Evolutionary conservation across 139 green algal genomes (phyloP), one percentile per base, ranked within the genome.

Genomic region (Chlorella sp.): DNA sequence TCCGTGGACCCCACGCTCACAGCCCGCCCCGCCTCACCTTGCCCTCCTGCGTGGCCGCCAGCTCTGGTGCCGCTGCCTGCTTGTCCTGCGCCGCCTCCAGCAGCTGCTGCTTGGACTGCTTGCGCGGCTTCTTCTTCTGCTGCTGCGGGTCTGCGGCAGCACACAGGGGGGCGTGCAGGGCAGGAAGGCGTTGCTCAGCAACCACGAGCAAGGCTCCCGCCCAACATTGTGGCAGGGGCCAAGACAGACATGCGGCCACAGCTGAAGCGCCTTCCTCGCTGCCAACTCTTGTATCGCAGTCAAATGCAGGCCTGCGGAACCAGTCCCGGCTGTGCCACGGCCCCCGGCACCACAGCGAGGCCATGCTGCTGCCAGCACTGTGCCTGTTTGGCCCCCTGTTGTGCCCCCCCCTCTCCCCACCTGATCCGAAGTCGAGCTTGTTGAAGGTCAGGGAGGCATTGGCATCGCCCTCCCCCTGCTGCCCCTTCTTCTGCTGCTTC

Each of bases 31-130:
- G 18, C 32, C 66, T 18, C 75, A 93, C 92, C 93, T 95, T 94
- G 75, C 88, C 92, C n/a, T 95, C 89, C 76, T 83, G 53, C 5
- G 90, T 92, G 39, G 60, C 91, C 37, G 85, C 87, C 22, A 91
- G 89, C 81, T 75, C n/a, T 18, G 76, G 34, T 9, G 88, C 90
- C 24, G 80, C 81, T 30, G 75, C 83, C 79, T 92, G 84, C 91
- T 94, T 91, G 28, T 83, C 90, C 92, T 96, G 94, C 1, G 91
- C 95, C 42, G 91, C 61, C 71, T 91, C 91, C 71, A 98, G 90
- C 88, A 96, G 88, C 86, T 94, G 86, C 89, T 92, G 83, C 92
- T 97, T 97, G 64, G 76, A 94, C 11, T 83, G 85, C 88, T 94
- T 93, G 32, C 75, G 30, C 73, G 87, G 84, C 86, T 92, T 90